Base-by-base conservation (phyloP, 345 rosid genomes). In the Passiflora organensis region DNA sequence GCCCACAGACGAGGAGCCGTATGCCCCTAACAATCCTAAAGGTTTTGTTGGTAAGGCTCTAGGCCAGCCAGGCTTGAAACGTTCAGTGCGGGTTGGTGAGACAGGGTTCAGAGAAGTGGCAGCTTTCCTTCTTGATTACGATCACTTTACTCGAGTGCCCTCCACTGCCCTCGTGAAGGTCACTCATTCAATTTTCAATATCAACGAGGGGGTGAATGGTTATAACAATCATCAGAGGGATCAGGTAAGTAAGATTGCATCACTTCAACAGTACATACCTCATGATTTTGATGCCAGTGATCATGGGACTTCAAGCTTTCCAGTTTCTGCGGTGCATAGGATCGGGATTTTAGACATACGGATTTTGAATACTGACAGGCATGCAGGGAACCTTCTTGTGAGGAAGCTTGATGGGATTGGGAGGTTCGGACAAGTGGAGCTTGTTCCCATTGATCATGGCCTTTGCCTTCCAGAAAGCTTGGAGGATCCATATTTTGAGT, bases 271-370 rank as follows among this genome's bases (percentile, higher is more conserved):
- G 62, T 72, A 58, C 51, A 65, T 72, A 59, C 70, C 70, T 59
- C 81, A 76, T 53, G 81, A 76, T 69, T 72, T 59, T 69, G 81
- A 76, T 76, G 75, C 75, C 53, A 59, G 81, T 56, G 81, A 76
- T 45, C 61, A 72, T 48, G 81, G 81, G 61, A 72, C 75, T 50
- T 76, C 81, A 13, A 76, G 78, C 64, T 76, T 65, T 55, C 73
- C 75, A 10, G 75, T 72, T 36, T 41, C 67, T 62, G 67, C 70
- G 10, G 75, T 76, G 23, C 81, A 76, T 41, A 43, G 73, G 52
- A 72, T 76, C 2, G 81, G 75, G 32, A 72, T 76, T 47, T 50
- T 76, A 43, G 81, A 76, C 47, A 21, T 76, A 44, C 60, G 75
- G 38, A 72, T 76, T 24, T 49, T 69, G 16, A 76, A 72, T 67